Evolutionary conservation across 768 basidiomycete species (phyloP), one percentile per base, ranked within the genome.

Genomic region (Psilocybe cubensis): DNA sequence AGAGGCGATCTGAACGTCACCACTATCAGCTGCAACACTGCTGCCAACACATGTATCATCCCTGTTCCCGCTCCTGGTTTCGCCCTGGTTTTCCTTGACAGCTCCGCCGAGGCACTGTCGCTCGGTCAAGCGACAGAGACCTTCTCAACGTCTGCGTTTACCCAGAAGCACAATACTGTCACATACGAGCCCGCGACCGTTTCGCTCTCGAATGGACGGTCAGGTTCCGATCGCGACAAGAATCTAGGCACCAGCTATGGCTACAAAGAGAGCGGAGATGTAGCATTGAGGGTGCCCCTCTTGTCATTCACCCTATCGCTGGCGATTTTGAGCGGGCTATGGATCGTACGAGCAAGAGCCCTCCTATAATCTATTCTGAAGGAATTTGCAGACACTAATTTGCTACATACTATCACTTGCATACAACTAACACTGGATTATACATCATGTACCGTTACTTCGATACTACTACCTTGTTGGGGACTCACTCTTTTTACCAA

Each of bases 41-140:
- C 69, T 4, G 72, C 74, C 52, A 81, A 83, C 62, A 74, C 75
- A 0, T 93, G 92, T 69, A 61, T 70, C 21, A 76, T 93, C 47
- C 77, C 77, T 7, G 83, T 93, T 44, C 80, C 83, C 29, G 88
- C 89, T 0, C 91, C 92, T 0, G 83, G 83, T 33, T 86, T 88
- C 58, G 90, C 90, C 1, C 77, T 94, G 43, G 88, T 94, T 57
- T 91, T 91, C 76, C 73, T 93, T 27, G 81, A 69, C 58, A 56
- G 54, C 35, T 52, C 59, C 3, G 59, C 60, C 7, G 60, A 60
- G 6, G 49, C 56, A 12, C 38, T 67, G 3, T 31, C 45, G 10
- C 25, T 69, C 3, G 67, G 69, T 1, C 70, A 72, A 58, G 66
- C 67, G 3, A 56, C 64, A 18, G 58, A 63, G 62, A 86, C 84